Percentiles rank a stretch among this genome's conserved stretches.
These are phyloP conservation scores for Lipomyces sp. DNA, from an alignment of 805 yeast genomes.

Conservation along the genomic window DNA sequence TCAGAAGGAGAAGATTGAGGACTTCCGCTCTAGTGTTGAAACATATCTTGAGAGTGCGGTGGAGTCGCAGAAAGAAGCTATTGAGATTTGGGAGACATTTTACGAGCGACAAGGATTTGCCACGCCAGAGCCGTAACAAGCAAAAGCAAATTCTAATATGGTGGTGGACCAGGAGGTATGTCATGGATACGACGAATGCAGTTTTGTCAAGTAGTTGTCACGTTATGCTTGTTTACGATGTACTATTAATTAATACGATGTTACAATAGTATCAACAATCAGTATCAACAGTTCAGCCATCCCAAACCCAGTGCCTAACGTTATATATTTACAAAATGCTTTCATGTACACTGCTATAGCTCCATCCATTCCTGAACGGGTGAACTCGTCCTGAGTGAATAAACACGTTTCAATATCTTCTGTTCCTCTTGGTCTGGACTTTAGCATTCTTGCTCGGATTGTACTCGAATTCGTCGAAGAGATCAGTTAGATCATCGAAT, in stretches of 20 bases:
- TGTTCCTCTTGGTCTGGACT: constrained; percentile 18
- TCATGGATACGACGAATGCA: neutral
- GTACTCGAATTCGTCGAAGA: constrained; percentile 27
- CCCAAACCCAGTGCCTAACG: neutral
- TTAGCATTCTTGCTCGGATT: constrained; percentile 23
- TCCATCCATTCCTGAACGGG: neutral
- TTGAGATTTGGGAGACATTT: constrained; percentile 59
- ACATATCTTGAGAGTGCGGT: constrained; percentile 86
- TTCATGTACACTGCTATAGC: neutral
- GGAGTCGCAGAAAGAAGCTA: constrained; percentile 86
- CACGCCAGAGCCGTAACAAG: constrained; percentile 29
- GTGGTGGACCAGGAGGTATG: neutral
- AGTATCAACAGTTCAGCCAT: neutral
- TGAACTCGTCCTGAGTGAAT: neutral
- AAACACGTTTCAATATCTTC: constrained; percentile 9
- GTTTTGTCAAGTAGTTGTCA: neutral
- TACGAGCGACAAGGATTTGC: constrained; percentile 55
- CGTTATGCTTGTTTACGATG: constrained; percentile 1
- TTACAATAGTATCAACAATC: neutral
- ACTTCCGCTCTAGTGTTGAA: constrained; percentile 87
- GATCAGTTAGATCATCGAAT: constrained; percentile 21
- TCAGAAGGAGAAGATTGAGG: constrained; percentile 76
- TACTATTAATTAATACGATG: neutral
- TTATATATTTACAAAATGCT: neutral
- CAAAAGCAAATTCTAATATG: neutral